Conservation (phyloP, 2,329 filamentous ascomycete species). For the Fusarium cyanostomum region DNA sequence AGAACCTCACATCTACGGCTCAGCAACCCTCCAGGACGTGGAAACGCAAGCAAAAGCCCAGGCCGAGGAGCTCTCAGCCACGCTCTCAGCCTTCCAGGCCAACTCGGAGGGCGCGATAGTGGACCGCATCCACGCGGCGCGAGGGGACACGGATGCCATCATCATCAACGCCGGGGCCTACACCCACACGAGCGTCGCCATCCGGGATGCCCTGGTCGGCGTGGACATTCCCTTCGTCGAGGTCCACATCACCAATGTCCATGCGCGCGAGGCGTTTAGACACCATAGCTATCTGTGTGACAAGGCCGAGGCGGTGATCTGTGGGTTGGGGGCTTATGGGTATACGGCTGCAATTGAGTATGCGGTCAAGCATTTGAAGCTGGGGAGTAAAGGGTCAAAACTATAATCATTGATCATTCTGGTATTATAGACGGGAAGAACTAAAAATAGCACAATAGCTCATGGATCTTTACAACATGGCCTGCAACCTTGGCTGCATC, state of each 20-base stretch:
- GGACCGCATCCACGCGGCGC: conserved; percentile 76
- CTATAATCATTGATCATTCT: not conserved
- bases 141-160: conserved; percentile 67
- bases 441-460: not conserved
- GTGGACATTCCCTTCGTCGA: conserved; percentile 79
- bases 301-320: conserved; percentile 78
- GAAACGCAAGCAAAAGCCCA: conserved; percentile 59
- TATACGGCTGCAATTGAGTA: conserved; percentile 70
- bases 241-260: conserved; percentile 80
- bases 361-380: conserved; percentile 57
- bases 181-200: conserved; percentile 79
- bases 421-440: conserved; percentile 10
- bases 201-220: conserved; percentile 77
- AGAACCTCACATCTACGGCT: conserved; percentile 78
- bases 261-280: conserved; percentile 74
- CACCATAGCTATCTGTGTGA: conserved; percentile 78
- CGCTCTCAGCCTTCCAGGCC: conserved; percentile 73
- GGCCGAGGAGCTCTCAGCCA: conserved; percentile 56
- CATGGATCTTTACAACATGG: conserved; percentile 44
- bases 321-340: conserved; percentile 71
- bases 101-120: conserved; percentile 81
- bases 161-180: conserved; percentile 81
- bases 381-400: conserved; percentile 42
- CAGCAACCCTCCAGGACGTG: conserved; percentile 72
- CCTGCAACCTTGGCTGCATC: conserved; percentile 43